Evolutionary conservation across 2,329 filamentous ascomycete species (phyloP).

Genomic region (Neofusicoccum ribis): DNA sequence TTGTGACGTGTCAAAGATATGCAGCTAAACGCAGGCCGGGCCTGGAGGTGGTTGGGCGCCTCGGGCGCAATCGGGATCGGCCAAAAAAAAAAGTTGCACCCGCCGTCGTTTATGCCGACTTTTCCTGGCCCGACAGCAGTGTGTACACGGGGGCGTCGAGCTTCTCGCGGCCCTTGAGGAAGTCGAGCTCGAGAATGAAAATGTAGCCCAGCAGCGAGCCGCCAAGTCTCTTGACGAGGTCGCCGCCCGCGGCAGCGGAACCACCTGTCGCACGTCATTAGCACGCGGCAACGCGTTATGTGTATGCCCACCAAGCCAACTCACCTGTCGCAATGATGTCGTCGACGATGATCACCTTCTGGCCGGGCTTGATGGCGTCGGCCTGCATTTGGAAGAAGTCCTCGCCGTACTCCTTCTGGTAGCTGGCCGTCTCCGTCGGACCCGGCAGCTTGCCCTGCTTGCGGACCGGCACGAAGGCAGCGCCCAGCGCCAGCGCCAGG

Average conservation of each 20-base stretch:
- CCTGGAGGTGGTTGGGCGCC: conserved; percentile 13
- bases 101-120: conserved; percentile 12
- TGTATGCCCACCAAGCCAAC: conserved; percentile 36
- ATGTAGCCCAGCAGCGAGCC: conserved; percentile 85
- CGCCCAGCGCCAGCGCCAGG: conserved; percentile 78
- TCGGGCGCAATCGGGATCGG: conserved; percentile 19
- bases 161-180: conserved; percentile 88
- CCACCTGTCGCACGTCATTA: conserved; percentile 62
- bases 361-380: conserved; percentile 78
- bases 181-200: conserved; percentile 94
- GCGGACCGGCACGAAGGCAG: conserved; percentile 87
- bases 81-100: conserved; percentile 2
- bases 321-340: conserved; percentile 98
- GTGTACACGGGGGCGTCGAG: conserved; percentile 82
- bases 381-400: conserved; percentile 96
- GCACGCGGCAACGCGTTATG: background rate
- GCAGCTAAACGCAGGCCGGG: conserved; percentile 16
- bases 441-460: conserved; percentile 97
- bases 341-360: conserved; percentile 91
- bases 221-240: conserved; percentile 82
- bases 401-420: conserved; percentile 93
- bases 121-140: conserved; percentile 67
- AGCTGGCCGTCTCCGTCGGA: conserved; percentile 78
- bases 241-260: conserved; percentile 82
- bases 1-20: conserved; percentile 19